Percentiles rank a stretch among this genome's conserved stretches.
phyloP scores from a whole-genome alignment of 441 rosid species.

The Dalechampia spathulata region DNA sequence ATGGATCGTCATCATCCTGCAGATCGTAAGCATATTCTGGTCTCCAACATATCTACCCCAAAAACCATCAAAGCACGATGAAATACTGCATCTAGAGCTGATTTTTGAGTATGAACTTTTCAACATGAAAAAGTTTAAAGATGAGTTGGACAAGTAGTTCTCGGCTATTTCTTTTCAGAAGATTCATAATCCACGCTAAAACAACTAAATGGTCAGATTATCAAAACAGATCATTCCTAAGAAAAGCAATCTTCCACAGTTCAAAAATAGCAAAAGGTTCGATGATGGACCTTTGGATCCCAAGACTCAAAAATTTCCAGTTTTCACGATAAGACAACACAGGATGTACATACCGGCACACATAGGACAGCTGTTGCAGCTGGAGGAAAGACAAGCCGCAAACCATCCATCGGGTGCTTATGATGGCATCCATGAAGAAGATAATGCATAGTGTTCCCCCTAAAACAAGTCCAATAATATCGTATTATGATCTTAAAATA shows the following conservation, averaged over 20 bases:
- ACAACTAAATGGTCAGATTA: background rate
- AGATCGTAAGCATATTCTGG: too few relatives aligned
- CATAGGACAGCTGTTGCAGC: slow-evolving; percentile 74
- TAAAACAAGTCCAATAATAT: slow-evolving; percentile 15
- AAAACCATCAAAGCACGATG: too few relatives aligned
- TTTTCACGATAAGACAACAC: background rate
- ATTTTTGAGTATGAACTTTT: too few relatives aligned
- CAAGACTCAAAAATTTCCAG: background rate
- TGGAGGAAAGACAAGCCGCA: slow-evolving; percentile 96
- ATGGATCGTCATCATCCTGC: too few relatives aligned
- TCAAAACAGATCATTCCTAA: background rate
- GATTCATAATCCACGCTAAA: background rate
- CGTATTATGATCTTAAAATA: background rate
- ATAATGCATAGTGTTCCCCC: slow-evolving; percentile 93
- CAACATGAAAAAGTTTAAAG: too few relatives aligned
- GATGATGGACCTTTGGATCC: background rate
- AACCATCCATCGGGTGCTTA: slow-evolving; percentile 98
- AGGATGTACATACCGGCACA: slow-evolving; percentile 47
- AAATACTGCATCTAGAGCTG: too few relatives aligned
- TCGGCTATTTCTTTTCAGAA: background rate
- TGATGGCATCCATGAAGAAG: slow-evolving; percentile 99
- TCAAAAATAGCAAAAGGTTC: too few relatives aligned
- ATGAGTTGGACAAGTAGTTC: too few relatives aligned
- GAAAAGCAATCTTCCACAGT: too few relatives aligned
- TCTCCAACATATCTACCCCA: too few relatives aligned